A percentile compares a stretch with the other conserved stretches of the same genome.
Conservation (phyloP, 345 rosid species). For the Corchorus olitorius region DNA sequence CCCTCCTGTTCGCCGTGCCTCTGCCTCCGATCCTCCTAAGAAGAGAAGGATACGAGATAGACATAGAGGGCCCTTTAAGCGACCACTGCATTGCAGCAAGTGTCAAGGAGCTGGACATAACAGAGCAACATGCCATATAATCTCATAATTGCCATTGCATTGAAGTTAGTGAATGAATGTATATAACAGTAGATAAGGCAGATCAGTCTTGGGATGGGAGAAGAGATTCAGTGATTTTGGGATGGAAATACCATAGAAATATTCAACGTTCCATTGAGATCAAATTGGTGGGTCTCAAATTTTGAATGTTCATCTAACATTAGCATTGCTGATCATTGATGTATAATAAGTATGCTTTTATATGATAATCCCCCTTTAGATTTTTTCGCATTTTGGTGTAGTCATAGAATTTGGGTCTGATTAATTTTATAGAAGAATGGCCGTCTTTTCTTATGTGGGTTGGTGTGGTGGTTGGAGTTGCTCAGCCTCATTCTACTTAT, state of each 20-base stretch:
- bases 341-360: neutral
- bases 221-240: neutral
- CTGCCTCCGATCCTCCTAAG: neutral
- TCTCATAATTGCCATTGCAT: neutral
- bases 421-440: neutral
- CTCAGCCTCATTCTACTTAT: neutral
- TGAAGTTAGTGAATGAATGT: neutral
- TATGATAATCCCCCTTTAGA: neutral
- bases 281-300: neutral
- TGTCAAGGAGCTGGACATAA: constrained; percentile 17
- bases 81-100: constrained; percentile 14
- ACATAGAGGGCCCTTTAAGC: constrained; percentile 14
- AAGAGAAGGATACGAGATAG: constrained; percentile 5
- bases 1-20: neutral
- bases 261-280: neutral
- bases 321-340: neutral
- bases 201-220: neutral
- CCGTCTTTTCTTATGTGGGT: neutral
- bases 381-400: neutral
- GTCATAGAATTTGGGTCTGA: neutral
- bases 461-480: neutral
- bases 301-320: neutral
- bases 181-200: neutral
- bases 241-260: neutral
- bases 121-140: constrained; percentile 7